These are phyloP conservation scores for Coleophoma crateriformis DNA, from an alignment of 2,329 filamentous ascomycete genomes.

Conservation along the genomic window DNA sequence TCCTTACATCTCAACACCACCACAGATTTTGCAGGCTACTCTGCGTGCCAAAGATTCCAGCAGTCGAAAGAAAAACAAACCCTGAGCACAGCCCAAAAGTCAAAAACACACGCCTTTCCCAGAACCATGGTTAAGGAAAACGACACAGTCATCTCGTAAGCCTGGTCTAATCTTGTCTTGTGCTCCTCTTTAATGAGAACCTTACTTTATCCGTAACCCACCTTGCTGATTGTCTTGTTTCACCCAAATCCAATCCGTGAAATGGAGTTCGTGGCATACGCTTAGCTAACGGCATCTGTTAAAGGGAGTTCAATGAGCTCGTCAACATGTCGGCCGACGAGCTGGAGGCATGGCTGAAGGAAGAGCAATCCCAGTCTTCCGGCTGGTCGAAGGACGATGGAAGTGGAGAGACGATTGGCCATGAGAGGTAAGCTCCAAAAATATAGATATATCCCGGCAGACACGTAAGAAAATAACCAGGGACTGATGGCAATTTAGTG, in stretches of 20 bases:
- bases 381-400: conserved; percentile 55
- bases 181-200: not conserved
- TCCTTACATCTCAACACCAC: too few relatives aligned
- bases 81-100: too few relatives aligned
- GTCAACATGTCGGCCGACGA: conserved; percentile 61
- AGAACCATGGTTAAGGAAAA: conserved; percentile 42
- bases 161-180: not conserved
- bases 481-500: conserved; percentile 32
- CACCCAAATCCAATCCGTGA: too few relatives aligned
- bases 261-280: too few relatives aligned
- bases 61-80: too few relatives aligned
- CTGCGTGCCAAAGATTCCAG: too few relatives aligned
- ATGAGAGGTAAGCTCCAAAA: conserved; percentile 39
- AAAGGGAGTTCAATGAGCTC: conserved; percentile 57
- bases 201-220: too few relatives aligned
- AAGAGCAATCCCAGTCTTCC: conserved; percentile 48
- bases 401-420: conserved; percentile 56
- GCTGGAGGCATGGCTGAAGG: conserved; percentile 55
- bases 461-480: not conserved
- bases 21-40: too few relatives aligned
- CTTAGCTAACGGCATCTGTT: conserved; percentile 1
- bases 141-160: conserved; percentile 42
- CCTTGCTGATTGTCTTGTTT: too few relatives aligned
- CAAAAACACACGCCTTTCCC: too few relatives aligned
- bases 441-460: too few relatives aligned